phyloP scores from a whole-genome alignment of 257 asterid species.

The Prunella vulgaris region DNA sequence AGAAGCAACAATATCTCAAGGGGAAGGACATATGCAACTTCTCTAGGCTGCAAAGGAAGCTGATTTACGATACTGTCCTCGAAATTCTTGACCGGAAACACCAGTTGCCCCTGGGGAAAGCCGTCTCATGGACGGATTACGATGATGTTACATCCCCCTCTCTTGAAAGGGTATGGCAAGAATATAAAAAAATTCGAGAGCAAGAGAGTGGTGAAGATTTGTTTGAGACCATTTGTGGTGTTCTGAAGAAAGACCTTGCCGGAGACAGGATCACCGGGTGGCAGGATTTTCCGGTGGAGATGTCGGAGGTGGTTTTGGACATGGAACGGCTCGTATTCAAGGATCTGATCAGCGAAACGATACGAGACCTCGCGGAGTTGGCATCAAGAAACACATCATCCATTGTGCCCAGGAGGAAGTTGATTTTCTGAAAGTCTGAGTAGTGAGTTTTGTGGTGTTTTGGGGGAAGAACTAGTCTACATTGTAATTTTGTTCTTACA shows the following conservation, averaged over 20 bases:
- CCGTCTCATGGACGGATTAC: constrained; percentile 26
- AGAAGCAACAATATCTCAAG: constrained; percentile 67
- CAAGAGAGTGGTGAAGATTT: constrained; percentile 42
- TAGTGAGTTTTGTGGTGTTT: constrained; percentile 14
- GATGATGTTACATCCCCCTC: constrained; percentile 26
- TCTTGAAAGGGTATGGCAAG: constrained; percentile 48
- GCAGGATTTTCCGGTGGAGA: constrained; percentile 70
- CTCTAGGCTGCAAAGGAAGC: constrained; percentile 54
- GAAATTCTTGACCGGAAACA: constrained; percentile 66
- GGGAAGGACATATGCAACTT: constrained; percentile 55
- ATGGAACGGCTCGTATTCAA: constrained; percentile 78
- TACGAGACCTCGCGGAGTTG: constrained; percentile 57
- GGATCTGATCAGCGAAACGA: constrained; percentile 70
- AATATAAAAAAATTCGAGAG: constrained; percentile 55
- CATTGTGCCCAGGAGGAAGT: constrained; percentile 56
- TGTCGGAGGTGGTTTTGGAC: constrained; percentile 67
- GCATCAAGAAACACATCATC: constrained; percentile 35
- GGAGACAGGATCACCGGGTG: constrained; percentile 57
- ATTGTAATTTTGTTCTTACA: constrained; percentile 9
- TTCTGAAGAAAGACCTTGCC: constrained; percentile 65
- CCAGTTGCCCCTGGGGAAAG: constrained; percentile 81
- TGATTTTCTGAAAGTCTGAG: constrained; percentile 44
- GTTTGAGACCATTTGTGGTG: constrained; percentile 59
- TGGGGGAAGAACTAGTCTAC: background rate
- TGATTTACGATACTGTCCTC: constrained; percentile 54